Conservation (phyloP, 106 monocot species). For the Dendrobium chrysotoxum region DNA sequence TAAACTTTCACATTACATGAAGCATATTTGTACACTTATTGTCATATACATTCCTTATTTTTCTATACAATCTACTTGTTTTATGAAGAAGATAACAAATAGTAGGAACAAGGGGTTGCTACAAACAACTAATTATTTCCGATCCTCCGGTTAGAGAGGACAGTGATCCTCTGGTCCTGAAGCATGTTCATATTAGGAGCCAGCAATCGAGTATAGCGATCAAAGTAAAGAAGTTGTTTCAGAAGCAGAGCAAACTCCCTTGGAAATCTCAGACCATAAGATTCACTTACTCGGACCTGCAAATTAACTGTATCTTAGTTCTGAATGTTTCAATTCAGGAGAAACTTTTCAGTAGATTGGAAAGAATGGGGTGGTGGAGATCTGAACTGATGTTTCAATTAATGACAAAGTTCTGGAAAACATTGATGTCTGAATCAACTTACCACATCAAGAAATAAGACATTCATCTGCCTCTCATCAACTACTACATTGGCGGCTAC, state of each 20-base stretch:
- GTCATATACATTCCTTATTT: no score
- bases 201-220: constrained; percentile 78
- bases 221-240: constrained; percentile 92
- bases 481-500: constrained; percentile 78
- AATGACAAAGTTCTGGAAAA: no score
- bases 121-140: no score
- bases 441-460: constrained; percentile 90
- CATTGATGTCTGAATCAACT: neutral
- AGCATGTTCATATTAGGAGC: constrained; percentile 95
- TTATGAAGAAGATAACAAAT: no score
- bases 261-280: constrained; percentile 82
- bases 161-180: constrained; percentile 67
- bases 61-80: no score
- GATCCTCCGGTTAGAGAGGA: constrained; percentile 43
- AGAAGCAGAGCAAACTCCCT: constrained; percentile 90
- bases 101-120: no score
- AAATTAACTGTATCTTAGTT: neutral
- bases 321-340: neutral
- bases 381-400: no score
- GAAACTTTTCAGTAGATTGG: neutral
- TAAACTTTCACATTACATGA: no score
- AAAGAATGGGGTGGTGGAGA: no score
- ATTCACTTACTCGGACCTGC: constrained; percentile 90
- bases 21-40: no score
- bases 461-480: constrained; percentile 95